Evolutionary conservation across 2,329 filamentous ascomycete genomes (phyloP), one percentile per base, ranked within the genome.

Genomic region (Pseudogymnoascus sp.): DNA sequence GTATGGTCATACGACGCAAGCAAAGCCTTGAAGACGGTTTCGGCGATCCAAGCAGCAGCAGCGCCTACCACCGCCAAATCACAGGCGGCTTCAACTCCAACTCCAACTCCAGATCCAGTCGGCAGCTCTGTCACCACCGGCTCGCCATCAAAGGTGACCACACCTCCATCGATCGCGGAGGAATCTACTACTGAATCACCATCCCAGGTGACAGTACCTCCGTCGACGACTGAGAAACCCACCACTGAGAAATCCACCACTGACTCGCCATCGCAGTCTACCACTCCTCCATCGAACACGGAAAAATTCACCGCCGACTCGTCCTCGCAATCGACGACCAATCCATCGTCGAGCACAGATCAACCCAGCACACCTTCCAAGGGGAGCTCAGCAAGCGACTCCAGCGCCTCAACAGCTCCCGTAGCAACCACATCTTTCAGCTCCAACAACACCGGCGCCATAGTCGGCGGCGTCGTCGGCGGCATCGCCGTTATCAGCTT

Each of bases 401-500:
- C 29, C n/a, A 8, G 2, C 8, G n/a, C 29, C 5, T 34, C 47
- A 16, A 12, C 47, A 34, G 47, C 26, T 1, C n/a, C 26, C 26
- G 47, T 3, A 31, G n/a, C n/a, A 57, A 18, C 47, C n/a, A 14
- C 47, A 57, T 18, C 47, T 7, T 57, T n/a, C 12, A 57, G 14
- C 23, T 8, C 47, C 7, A 39, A 40, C 31, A 36, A 73, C 59
- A 72, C 65, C 1, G 71, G 71, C 5, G 69, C 70, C 29, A 76
- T 77, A 37, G 66, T 76, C 10, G 74, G 74, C 5, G 75, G 73
- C 4, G 70, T 73, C 2, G 63, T 77, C 11, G 75, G 73, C 5
- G 73, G 74, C 1, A 63, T 77, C 1, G 74, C 70, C 2, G 67
- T 77, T 1, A 14, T 77, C 1, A 75, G 75, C 64, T 68, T 70